Evolutionary conservation across 306 rosid genomes (phyloP).

Genomic region (Lupinus albus): DNA sequence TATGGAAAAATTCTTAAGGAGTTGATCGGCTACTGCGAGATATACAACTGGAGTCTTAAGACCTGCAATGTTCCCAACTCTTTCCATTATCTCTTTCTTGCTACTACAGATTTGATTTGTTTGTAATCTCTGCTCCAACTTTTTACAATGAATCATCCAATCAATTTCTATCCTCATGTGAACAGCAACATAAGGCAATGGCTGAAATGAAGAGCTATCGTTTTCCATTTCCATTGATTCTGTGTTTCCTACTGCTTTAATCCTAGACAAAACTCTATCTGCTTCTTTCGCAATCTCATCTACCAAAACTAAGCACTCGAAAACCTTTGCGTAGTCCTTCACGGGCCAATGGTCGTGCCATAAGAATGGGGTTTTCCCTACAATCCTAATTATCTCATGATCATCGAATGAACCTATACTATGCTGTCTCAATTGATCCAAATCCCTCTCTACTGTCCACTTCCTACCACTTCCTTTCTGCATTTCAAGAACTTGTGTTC

Average conservation of each 20-base stretch:
- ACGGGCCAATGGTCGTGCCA: slow-evolving; percentile 98
- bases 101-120: slow-evolving; percentile 75
- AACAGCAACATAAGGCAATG: slow-evolving; percentile 71
- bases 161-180: slow-evolving; percentile 92
- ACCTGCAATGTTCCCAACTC: slow-evolving; percentile 64
- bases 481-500: slow-evolving; percentile 49
- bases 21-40: slow-evolving; percentile 77
- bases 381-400: slow-evolving; percentile 59
- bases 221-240: slow-evolving; percentile 17
- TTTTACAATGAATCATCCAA: slow-evolving; percentile 94
- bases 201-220: slow-evolving; percentile 7
- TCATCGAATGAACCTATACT: slow-evolving; percentile 48
- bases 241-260: slow-evolving; percentile 46
- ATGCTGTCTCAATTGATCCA: slow-evolving; percentile 63
- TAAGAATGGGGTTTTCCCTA: slow-evolving; percentile 79
- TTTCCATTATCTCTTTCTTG: slow-evolving; percentile 68
- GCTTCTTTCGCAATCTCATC: slow-evolving; percentile 72
- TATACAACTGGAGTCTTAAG: slow-evolving; percentile 57
- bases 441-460: slow-evolving; percentile 80
- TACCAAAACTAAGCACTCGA: slow-evolving; percentile 76
- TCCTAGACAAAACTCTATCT: slow-evolving; percentile 65
- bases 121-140: slow-evolving; percentile 62
- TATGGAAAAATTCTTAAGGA: slow-evolving; percentile 64
- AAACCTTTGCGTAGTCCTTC: slow-evolving; percentile 73
- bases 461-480: slow-evolving; percentile 90